Evolutionary conservation across 2,329 filamentous ascomycete genomes (phyloP).

Genomic region (Capronia coronata): DNA sequence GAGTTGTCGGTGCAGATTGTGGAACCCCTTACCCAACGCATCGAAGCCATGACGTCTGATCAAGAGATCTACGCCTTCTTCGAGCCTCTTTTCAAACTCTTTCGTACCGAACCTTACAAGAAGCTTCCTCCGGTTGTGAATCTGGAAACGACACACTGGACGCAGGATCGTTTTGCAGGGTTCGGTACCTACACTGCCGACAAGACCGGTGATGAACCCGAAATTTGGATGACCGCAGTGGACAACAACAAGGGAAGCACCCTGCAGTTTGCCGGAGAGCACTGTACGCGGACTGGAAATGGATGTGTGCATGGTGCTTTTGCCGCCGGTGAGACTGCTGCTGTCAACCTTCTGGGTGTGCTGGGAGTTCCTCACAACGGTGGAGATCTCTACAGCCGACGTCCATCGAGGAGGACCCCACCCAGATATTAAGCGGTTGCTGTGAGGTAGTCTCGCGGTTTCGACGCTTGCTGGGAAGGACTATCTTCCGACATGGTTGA

Average conservation of each 20-base stretch:
- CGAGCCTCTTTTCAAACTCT: slow-evolving; percentile 41
- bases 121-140: slow-evolving; percentile 37
- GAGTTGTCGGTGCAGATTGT: slow-evolving; percentile 42
- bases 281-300: slow-evolving; percentile 38
- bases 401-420: slow-evolving; percentile 19
- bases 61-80: slow-evolving; percentile 39
- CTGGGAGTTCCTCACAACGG: slow-evolving; percentile 36
- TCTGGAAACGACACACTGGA: slow-evolving; percentile 43
- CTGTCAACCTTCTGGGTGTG: slow-evolving; percentile 35
- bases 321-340: slow-evolving; percentile 39
- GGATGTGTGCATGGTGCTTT: slow-evolving; percentile 44
- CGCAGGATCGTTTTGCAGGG: slow-evolving; percentile 40
- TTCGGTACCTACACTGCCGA: slow-evolving; percentile 42
- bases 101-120: slow-evolving; percentile 42
- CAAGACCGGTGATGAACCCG: slow-evolving; percentile 41
- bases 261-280: slow-evolving; percentile 41
- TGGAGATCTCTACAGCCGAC: slow-evolving; percentile 26
- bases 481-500: slow-evolving; percentile 9
- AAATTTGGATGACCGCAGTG: slow-evolving; percentile 34
- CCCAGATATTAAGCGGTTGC: slow-evolving; percentile 16
- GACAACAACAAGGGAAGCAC: slow-evolving; percentile 34
- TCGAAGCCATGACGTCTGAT: slow-evolving; percentile 39
- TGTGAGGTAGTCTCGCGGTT: neutral
- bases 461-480: slow-evolving; percentile 8
- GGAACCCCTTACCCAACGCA: slow-evolving; percentile 41